These are phyloP conservation scores for Zangia roseola DNA, from an alignment of 768 basidiomycete species.

Conservation along the genomic window DNA sequence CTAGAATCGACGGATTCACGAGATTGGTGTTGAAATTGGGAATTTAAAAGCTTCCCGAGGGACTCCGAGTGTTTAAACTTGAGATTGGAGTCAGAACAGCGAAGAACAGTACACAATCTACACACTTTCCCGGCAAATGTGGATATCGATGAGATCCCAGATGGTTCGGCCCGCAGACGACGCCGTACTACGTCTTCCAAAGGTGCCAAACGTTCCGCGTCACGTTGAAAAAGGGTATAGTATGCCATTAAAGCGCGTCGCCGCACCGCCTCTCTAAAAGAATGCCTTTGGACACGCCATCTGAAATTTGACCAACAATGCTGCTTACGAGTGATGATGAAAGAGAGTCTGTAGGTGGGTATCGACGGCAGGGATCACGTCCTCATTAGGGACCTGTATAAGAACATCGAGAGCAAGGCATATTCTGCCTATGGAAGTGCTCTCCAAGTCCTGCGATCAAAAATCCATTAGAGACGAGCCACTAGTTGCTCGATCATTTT, in stretches of 20 bases:
- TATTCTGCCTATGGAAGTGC: slow-evolving; percentile 50
- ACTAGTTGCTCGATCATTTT: slow-evolving; percentile 1
- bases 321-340: slow-evolving; percentile 73
- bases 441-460: slow-evolving; percentile 65
- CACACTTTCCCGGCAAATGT: slow-evolving; percentile 25
- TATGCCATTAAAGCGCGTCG: slow-evolving; percentile 62
- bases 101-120: neutral
- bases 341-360: slow-evolving; percentile 62
- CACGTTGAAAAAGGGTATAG: slow-evolving; percentile 47
- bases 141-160: slow-evolving; percentile 6
- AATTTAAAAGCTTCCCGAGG: slow-evolving; percentile 23
- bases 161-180: slow-evolving; percentile 11
- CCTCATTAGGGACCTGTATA: slow-evolving; percentile 57
- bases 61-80: slow-evolving; percentile 25
- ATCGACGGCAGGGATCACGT: slow-evolving; percentile 76
- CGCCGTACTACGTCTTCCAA: slow-evolving; percentile 30
- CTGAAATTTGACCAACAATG: slow-evolving; percentile 22
- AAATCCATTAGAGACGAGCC: slow-evolving; percentile 2
- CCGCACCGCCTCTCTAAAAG: slow-evolving; percentile 53
- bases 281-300: slow-evolving; percentile 6
- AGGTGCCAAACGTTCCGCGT: slow-evolving; percentile 45
- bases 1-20: slow-evolving; percentile 7
- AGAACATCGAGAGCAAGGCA: slow-evolving; percentile 73
- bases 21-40: slow-evolving; percentile 15
- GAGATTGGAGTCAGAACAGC: slow-evolving; percentile 5